Percentiles rank a stretch among this genome's conserved stretches.
phyloP scores from a whole-genome alignment of 2,329 filamentous ascomycete genomes.

The Claviceps sp. region DNA sequence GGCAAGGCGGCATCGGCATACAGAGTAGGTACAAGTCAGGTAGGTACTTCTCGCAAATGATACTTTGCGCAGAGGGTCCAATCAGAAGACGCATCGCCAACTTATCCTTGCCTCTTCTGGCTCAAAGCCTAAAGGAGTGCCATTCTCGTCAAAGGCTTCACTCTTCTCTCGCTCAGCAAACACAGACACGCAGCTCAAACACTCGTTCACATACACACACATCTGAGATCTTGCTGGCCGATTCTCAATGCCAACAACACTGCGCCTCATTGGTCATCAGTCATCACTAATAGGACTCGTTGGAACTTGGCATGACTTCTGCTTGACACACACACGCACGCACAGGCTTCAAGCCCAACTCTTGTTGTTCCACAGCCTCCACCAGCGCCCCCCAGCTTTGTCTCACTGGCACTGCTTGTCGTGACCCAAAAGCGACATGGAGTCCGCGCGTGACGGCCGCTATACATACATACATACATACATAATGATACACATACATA shows the following conservation, averaged over 20 bases:
- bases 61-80: background rate
- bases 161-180: background rate
- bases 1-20: background rate
- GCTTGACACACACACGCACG: background rate
- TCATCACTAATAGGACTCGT: background rate
- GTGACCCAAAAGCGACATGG: background rate
- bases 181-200: background rate
- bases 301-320: background rate
- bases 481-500: too few species aligned
- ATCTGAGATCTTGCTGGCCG: background rate
- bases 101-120: background rate
- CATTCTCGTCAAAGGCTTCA: background rate
- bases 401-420: conserved; percentile 2
- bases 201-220: background rate
- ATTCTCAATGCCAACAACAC: background rate
- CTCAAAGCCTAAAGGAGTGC: background rate
- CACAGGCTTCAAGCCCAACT: background rate
- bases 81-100: background rate
- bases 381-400: background rate
- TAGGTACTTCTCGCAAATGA: background rate
- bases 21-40: background rate
- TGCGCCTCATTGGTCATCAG: background rate
- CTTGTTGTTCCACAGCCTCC: background rate
- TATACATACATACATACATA: too few species aligned
- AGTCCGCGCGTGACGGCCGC: background rate